A percentile compares a stretch with the other conserved stretches of the same genome.
These are phyloP conservation scores for Antarctomyces pellizariae DNA, from an alignment of 495 filamentous ascomycete species.

Conservation along the genomic window DNA sequence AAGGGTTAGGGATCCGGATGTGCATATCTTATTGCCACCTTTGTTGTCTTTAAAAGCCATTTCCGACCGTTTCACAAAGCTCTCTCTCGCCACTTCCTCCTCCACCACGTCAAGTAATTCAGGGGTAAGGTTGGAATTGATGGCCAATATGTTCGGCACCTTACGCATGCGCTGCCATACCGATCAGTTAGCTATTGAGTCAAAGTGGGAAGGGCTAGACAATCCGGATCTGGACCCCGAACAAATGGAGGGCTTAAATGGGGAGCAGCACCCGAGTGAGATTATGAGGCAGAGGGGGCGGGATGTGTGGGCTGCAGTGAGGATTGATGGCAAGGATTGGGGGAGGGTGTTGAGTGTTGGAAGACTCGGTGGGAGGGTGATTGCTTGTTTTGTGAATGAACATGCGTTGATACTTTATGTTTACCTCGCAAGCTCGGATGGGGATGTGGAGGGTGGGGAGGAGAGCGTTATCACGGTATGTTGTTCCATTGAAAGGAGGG, in stretches of 20 bases:
- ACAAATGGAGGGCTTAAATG: conserved; percentile 37
- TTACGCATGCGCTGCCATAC: conserved; percentile 52
- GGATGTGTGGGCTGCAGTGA: conserved; percentile 59
- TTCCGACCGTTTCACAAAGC: conserved; percentile 78
- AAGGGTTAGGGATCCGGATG: conserved; percentile 71
- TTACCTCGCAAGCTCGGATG: conserved; percentile 50
- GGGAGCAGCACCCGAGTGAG: conserved; percentile 51
- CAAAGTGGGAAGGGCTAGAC: conserved; percentile 54
- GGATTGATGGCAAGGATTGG: conserved; percentile 86
- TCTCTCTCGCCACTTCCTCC: conserved; percentile 23
- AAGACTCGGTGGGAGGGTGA: conserved; percentile 62
- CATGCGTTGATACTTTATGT: conserved; percentile 82
- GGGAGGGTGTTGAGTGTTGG: conserved; percentile 75
- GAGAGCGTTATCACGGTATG: conserved; percentile 61
- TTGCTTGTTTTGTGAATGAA: conserved; percentile 63
- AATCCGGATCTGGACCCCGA: conserved; percentile 66
- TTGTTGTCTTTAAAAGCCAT: conserved; percentile 71
- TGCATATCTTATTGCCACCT: conserved; percentile 73
- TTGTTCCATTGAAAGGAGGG: too few relatives aligned
- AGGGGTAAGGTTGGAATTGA: conserved; percentile 42
- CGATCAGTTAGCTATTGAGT: conserved; percentile 59
- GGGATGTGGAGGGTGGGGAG: conserved; percentile 32
- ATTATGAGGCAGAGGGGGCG: conserved; percentile 33
- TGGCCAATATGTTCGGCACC: conserved; percentile 80
- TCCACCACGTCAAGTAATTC: conserved; percentile 7